These are phyloP conservation scores for Penicillium hesseltinei DNA, from an alignment of 2,329 filamentous ascomycete species.

Conservation along the genomic window DNA sequence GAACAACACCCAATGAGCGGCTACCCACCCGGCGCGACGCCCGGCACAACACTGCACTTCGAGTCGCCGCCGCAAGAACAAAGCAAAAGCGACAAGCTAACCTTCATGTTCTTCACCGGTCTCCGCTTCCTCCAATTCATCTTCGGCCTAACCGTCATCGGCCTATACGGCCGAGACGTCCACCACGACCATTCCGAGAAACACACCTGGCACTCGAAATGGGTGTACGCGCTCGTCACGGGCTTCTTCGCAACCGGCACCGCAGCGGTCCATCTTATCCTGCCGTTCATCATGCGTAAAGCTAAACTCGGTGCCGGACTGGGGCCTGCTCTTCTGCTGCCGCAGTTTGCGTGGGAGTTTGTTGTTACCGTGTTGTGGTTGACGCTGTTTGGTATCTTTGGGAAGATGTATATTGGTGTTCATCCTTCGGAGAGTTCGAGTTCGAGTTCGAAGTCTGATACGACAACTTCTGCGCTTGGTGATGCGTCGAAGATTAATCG, in stretches of 20 bases:
- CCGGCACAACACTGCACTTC: constrained; percentile 18
- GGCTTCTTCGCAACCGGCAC: constrained; percentile 65
- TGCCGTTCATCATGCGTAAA: constrained; percentile 48
- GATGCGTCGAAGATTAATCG: constrained; percentile 52
- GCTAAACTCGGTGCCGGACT: constrained; percentile 24
- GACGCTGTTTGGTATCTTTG: constrained; percentile 79
- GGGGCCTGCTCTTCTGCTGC: constrained; percentile 35
- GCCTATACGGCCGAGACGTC: constrained; percentile 73
- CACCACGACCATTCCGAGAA: constrained; percentile 43
- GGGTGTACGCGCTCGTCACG: constrained; percentile 75
- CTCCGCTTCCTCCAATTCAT: constrained; percentile 76
- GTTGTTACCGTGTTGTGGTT: constrained; percentile 77
- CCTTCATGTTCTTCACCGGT: constrained; percentile 31
- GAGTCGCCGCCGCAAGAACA: constrained; percentile 11
- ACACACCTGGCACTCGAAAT: constrained; percentile 62
- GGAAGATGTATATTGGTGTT: constrained; percentile 72
- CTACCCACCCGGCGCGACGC: constrained; percentile 20
- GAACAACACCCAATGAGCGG: constrained; percentile 21
- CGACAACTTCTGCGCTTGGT: neutral
- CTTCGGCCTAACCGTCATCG: constrained; percentile 72
- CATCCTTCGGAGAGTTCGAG: constrained; percentile 41
- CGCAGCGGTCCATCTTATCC: constrained; percentile 63
- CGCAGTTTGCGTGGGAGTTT: constrained; percentile 65
- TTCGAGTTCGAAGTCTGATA: neutral
- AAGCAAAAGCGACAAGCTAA: constrained; percentile 10